These are phyloP conservation scores for Trichaptum fuscoviolaceum DNA, from an alignment of 768 basidiomycete species.

Conservation along the genomic window DNA sequence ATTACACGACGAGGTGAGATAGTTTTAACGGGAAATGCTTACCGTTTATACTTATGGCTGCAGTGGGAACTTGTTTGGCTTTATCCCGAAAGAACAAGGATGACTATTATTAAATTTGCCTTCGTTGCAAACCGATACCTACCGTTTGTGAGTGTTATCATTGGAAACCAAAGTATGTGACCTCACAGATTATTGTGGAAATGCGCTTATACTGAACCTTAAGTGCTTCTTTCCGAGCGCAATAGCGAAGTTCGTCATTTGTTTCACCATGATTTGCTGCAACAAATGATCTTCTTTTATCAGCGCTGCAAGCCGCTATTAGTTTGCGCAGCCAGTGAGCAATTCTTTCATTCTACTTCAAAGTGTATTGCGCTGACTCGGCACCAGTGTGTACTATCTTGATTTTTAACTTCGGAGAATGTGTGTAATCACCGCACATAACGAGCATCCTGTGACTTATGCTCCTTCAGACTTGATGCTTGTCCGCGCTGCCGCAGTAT, in stretches of 20 bases:
- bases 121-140: background rate
- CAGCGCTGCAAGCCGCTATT: background rate
- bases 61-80: background rate
- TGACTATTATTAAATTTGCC: background rate
- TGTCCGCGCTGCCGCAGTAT: background rate
- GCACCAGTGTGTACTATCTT: background rate
- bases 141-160: background rate
- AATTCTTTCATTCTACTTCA: background rate
- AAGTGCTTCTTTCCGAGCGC: background rate
- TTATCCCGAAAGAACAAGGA: background rate
- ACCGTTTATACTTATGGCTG: background rate
- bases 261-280: background rate
- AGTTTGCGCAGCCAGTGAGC: background rate
- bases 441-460: too few species aligned
- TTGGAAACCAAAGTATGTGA: background rate
- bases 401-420: background rate
- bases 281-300: background rate
- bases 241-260: background rate
- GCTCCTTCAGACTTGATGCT: background rate
- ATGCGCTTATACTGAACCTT: background rate
- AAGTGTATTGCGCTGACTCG: background rate
- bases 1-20: background rate
- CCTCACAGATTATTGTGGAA: background rate
- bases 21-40: background rate
- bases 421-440: background rate